These are phyloP conservation scores for Sporisorium sorghi DNA, from an alignment of 1,284 basidiomycete genomes.

Conservation along the genomic window DNA sequence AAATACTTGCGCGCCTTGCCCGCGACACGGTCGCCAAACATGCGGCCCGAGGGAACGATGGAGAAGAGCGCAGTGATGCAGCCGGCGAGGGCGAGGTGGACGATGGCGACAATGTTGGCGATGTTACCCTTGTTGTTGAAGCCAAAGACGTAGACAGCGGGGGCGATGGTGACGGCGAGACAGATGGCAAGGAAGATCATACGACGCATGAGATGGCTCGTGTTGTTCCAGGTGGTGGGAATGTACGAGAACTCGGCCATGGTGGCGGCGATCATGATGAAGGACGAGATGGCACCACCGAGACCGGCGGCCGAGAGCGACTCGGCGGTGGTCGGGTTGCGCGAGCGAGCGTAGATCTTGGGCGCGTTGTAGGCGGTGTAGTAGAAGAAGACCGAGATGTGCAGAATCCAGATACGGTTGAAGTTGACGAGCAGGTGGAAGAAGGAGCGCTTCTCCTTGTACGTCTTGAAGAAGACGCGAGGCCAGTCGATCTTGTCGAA, in stretches of 20 bases:
- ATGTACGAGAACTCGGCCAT: constrained; percentile 68
- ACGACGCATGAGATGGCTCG: constrained; percentile 65
- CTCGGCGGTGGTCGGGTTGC: constrained; percentile 57
- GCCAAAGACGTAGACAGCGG: constrained; percentile 67
- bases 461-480: constrained; percentile 69
- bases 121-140: constrained; percentile 60
- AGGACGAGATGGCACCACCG: constrained; percentile 67
- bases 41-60: constrained; percentile 65
- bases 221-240: constrained; percentile 69
- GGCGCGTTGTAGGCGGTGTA: constrained; percentile 82
- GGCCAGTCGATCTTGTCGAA: constrained; percentile 70
- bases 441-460: constrained; percentile 69
- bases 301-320: constrained; percentile 65
- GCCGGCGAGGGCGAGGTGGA: constrained; percentile 62
- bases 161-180: constrained; percentile 65
- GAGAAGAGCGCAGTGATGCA: constrained; percentile 66
- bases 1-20: constrained; percentile 69
- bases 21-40: constrained; percentile 69
- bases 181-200: constrained; percentile 67
- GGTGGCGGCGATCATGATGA: constrained; percentile 68
- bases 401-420: constrained; percentile 69
- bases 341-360: constrained; percentile 79
- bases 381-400: constrained; percentile 69
- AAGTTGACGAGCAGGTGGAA: constrained; percentile 69
- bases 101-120: constrained; percentile 58